Percentiles rank a stretch among this genome's conserved stretches.
Evolutionary conservation across 1,284 basidiomycete species (phyloP).

Genomic region (Pascua sp.): DNA sequence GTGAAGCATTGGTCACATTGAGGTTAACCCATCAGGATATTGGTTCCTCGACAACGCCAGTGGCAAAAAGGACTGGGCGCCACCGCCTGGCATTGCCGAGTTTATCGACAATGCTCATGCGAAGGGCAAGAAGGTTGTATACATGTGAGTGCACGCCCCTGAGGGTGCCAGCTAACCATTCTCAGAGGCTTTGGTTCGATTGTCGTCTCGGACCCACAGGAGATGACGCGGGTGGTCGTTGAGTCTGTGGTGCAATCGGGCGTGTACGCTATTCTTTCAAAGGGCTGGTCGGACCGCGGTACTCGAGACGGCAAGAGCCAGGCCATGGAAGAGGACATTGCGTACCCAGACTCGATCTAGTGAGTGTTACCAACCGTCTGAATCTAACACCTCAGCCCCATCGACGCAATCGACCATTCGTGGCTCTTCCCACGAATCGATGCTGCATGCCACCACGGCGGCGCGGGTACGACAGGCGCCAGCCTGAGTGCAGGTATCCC

Average conservation of each 20-base stretch:
- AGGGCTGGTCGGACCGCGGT: slow-evolving; percentile 95
- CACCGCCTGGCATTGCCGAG: slow-evolving; percentile 69
- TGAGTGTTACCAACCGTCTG: slow-evolving; percentile 10
- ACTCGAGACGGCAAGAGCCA: slow-evolving; percentile 53
- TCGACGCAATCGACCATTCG: slow-evolving; percentile 89
- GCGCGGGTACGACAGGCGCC: slow-evolving; percentile 92
- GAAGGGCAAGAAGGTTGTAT: slow-evolving; percentile 82
- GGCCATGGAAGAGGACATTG: slow-evolving; percentile 32
- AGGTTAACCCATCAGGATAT: slow-evolving; percentile 59
- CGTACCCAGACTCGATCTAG: slow-evolving; percentile 70
- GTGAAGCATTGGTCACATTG: slow-evolving; percentile 6
- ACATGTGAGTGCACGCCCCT: slow-evolving; percentile 57
- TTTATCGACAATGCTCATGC: slow-evolving; percentile 77
- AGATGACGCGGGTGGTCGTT: slow-evolving; percentile 84
- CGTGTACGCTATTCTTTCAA: slow-evolving; percentile 87
- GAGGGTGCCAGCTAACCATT: neutral
- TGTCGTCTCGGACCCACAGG: slow-evolving; percentile 88
- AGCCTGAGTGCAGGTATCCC: slow-evolving; percentile 68
- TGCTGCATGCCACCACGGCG: slow-evolving; percentile 95
- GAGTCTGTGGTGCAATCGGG: slow-evolving; percentile 81
- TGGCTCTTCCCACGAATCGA: slow-evolving; percentile 94
- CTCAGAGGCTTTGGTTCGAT: slow-evolving; percentile 87
- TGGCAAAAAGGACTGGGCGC: slow-evolving; percentile 80
- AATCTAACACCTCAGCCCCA: slow-evolving; percentile 46
- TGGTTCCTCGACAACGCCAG: slow-evolving; percentile 91